These are phyloP conservation scores for Cenchrus fungigraminus DNA, from an alignment of 176 grass and related monocot genomes.

Conservation along the genomic window DNA sequence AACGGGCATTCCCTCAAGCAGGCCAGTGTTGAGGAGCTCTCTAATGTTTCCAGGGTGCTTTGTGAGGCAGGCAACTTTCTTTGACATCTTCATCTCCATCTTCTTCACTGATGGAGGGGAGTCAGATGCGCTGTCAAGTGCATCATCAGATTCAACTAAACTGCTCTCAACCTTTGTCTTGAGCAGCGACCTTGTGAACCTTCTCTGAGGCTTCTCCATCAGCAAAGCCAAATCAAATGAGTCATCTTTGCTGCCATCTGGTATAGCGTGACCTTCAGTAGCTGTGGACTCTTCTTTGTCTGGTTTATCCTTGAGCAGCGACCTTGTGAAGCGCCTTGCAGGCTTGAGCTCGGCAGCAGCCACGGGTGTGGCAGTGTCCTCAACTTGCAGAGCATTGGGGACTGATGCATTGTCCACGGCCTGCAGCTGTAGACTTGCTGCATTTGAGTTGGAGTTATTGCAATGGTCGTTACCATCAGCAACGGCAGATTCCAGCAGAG, in stretches of 20 bases:
- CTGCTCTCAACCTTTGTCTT: constrained; percentile 41
- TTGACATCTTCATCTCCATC: constrained; percentile 79
- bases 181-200: constrained; percentile 61
- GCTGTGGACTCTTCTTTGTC: constrained; percentile 21
- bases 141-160: constrained; percentile 42
- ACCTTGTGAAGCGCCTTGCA: constrained; percentile 53
- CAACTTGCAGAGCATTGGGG: constrained; percentile 1
- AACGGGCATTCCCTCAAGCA: constrained; percentile 52
- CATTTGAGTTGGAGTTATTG: constrained; percentile 11
- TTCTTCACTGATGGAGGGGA: constrained; percentile 54
- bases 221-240: background rate
- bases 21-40: constrained; percentile 59
- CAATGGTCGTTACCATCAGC: background rate
- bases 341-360: constrained; percentile 10
- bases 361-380: background rate
- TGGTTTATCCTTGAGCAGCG: constrained; percentile 40
- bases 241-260: constrained; percentile 29
- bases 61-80: constrained; percentile 60
- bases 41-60: constrained; percentile 55
- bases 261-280: constrained; percentile 14
- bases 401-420: constrained; percentile 3
- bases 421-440: background rate
- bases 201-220: constrained; percentile 34
- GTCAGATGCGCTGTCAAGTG: constrained; percentile 28
- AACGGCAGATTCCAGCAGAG: constrained; percentile 7